phyloP scores from a whole-genome alignment of 306 rosid genomes.

The Geum urbanum region DNA sequence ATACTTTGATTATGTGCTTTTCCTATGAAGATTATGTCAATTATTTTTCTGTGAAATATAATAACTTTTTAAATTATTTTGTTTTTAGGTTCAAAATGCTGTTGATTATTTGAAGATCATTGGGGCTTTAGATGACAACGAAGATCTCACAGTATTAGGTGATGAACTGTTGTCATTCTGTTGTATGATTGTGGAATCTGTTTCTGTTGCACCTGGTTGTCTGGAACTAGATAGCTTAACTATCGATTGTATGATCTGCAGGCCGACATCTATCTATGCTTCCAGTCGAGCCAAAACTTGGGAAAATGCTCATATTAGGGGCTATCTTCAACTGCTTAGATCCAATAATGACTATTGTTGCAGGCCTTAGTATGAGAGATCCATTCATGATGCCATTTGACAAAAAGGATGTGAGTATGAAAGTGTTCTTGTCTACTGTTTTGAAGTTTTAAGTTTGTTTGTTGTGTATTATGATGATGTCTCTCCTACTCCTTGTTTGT shows the following conservation, averaged over 20 bases:
- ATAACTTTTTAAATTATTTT: no score
- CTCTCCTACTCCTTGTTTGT: no score
- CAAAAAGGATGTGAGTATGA: constrained; percentile 79
- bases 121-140: constrained; percentile 84
- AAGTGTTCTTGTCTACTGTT: not conserved
- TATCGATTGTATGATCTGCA: constrained; percentile 35
- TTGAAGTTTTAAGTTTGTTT: not conserved
- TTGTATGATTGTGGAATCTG: not conserved
- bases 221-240: constrained; percentile 9
- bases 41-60: no score
- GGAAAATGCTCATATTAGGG: constrained; percentile 92
- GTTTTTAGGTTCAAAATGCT: constrained; percentile 88
- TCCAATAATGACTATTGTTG: constrained; percentile 85
- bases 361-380: constrained; percentile 95
- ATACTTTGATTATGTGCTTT: not conserved
- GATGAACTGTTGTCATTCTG: not conserved
- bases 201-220: constrained; percentile 16
- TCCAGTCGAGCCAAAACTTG: constrained; percentile 98
- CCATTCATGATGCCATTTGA: constrained; percentile 84
- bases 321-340: constrained; percentile 83
- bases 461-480: no score
- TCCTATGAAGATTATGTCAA: no score
- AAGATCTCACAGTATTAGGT: constrained; percentile 72
- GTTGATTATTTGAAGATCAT: constrained; percentile 77
- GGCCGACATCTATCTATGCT: constrained; percentile 74